Evolutionary conservation across 2,329 filamentous ascomycete species (phyloP).

Genomic region (Beauveria scarabaeidicola): DNA sequence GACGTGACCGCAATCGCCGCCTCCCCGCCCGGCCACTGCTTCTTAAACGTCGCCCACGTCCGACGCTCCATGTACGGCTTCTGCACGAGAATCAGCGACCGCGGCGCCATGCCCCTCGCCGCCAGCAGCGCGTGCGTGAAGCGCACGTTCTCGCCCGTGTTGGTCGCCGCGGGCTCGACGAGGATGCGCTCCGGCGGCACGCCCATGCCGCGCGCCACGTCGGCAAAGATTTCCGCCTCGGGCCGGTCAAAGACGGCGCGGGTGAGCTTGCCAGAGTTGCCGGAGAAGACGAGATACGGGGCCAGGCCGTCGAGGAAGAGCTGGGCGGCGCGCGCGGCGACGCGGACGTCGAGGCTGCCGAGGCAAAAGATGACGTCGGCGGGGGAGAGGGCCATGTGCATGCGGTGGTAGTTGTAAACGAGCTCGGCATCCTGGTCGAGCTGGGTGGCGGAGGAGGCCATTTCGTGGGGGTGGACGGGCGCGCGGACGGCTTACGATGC

Average conservation of each 20-base stretch:
- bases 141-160: conserved; percentile 40
- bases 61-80: conserved; percentile 42
- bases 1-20: conserved; percentile 32
- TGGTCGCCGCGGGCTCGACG: conserved; percentile 31
- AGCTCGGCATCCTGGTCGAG: conserved; percentile 25
- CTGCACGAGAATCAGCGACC: conserved; percentile 35
- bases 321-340: conserved; percentile 33
- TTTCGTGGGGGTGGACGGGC: not conserved
- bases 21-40: conserved; percentile 33
- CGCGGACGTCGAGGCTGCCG: conserved; percentile 38
- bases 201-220: conserved; percentile 30
- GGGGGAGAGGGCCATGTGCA: conserved; percentile 26
- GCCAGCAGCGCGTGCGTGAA: conserved; percentile 31
- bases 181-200: conserved; percentile 31
- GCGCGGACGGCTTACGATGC: not conserved
- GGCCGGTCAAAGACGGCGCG: conserved; percentile 28
- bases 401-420: conserved; percentile 37
- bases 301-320: conserved; percentile 32
- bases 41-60: conserved; percentile 37
- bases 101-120: conserved; percentile 18
- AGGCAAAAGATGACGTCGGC: conserved; percentile 38
- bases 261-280: conserved; percentile 33
- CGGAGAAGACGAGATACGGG: conserved; percentile 35
- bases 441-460: not conserved
- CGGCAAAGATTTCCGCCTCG: conserved; percentile 35